phyloP scores from a whole-genome alignment of 106 monocot species.

The Phalaenopsis equestris region DNA sequence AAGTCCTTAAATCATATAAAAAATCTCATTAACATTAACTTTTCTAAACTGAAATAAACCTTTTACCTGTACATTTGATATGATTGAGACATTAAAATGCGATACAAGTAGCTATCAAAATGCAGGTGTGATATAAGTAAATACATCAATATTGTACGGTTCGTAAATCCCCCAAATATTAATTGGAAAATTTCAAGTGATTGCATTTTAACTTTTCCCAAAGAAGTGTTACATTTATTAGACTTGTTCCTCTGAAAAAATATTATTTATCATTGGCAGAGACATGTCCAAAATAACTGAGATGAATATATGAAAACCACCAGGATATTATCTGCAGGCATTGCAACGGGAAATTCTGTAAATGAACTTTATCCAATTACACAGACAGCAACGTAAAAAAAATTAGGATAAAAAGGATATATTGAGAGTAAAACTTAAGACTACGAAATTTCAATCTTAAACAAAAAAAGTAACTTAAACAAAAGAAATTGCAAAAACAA shows the following conservation, averaged over 20 bases:
- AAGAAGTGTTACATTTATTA: neutral
- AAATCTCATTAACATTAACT: too few relatives aligned
- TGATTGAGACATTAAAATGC: too few relatives aligned
- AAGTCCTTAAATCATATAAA: too few relatives aligned
- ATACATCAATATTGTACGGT: too few relatives aligned
- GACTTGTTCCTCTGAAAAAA: neutral
- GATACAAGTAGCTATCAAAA: too few relatives aligned
- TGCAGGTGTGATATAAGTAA: too few relatives aligned
- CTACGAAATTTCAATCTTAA: neutral
- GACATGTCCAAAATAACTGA: neutral
- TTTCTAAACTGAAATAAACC: too few relatives aligned
- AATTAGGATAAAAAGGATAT: neutral
- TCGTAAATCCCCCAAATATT: neutral
- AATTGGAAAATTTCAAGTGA: neutral
- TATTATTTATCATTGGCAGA: neutral
- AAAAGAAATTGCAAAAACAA: too few relatives aligned
- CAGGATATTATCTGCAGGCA: neutral
- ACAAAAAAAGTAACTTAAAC: neutral
- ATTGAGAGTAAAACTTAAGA: neutral
- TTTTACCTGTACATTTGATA: too few relatives aligned
- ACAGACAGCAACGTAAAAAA: neutral
- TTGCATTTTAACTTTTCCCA: neutral
- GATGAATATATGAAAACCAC: neutral
- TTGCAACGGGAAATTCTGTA: neutral
- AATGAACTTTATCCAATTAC: neutral